A percentile compares a stretch with the other conserved stretches of the same genome.
Evolutionary conservation across 108 stramenopile species (phyloP).

Genomic region (Cyclostephanos invisitatus): DNA sequence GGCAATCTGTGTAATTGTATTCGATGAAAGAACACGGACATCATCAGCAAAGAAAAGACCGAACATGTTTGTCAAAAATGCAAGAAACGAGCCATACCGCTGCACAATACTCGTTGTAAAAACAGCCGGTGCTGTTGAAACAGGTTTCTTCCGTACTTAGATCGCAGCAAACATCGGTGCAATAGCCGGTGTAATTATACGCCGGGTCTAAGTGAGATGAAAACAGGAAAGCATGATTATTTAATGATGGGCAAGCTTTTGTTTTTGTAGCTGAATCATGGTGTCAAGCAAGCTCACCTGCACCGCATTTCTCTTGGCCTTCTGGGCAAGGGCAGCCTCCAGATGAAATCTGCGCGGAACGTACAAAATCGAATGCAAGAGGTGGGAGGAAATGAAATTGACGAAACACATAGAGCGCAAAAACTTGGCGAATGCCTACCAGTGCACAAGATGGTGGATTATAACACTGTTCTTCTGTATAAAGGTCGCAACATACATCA

Average conservation of each 20-base stretch:
- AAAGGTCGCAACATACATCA: not conserved
- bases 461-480: not conserved
- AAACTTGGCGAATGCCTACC: not conserved
- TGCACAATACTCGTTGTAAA: not conserved
- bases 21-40: too few species aligned
- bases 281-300: too few species aligned
- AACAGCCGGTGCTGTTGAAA: not conserved
- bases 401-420: not conserved
- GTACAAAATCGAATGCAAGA: not conserved
- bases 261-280: too few species aligned
- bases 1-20: not conserved
- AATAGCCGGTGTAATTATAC: conserved; percentile 5
- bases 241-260: too few species aligned
- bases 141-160: not conserved
- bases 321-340: too few species aligned
- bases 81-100: too few species aligned
- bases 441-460: not conserved
- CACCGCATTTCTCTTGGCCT: too few species aligned
- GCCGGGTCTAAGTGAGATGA: not conserved
- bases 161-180: conserved; percentile 17
- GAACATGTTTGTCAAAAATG: too few species aligned
- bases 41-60: too few species aligned
- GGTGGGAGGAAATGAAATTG: not conserved
- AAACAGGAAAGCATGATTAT: too few species aligned
- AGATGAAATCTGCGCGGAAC: too few species aligned